Evolutionary conservation across 2,329 filamentous ascomycete species (phyloP).

Genomic region (Beauveria pseudobassiana): DNA sequence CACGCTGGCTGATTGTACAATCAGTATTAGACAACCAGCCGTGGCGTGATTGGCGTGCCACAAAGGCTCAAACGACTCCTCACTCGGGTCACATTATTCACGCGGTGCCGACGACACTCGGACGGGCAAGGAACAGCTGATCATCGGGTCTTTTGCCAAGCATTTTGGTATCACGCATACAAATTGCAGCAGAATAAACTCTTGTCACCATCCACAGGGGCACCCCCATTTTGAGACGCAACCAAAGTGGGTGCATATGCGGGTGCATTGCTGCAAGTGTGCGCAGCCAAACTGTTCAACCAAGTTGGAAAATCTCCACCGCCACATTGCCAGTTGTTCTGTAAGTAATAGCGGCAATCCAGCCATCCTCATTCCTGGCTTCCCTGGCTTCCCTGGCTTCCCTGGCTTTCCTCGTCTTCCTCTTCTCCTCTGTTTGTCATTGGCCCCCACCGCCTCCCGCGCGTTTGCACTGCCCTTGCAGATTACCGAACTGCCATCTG

Average conservation of each 20-base stretch:
- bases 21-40: background rate
- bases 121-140: background rate
- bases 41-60: background rate
- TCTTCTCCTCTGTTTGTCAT: conserved; percentile 3
- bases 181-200: background rate
- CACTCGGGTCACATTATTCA: background rate
- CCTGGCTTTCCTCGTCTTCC: background rate
- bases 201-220: background rate
- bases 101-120: background rate
- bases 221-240: background rate
- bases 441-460: conserved; percentile 6
- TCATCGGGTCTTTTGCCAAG: background rate
- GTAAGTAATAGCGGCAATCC: conserved; percentile 8
- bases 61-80: background rate
- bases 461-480: conserved; percentile 5
- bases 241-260: conserved; percentile 9
- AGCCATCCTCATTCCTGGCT: background rate
- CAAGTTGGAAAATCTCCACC: conserved; percentile 11
- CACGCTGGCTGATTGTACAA: background rate
- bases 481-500: conserved; percentile 8
- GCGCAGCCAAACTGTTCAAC: conserved; percentile 1
- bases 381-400: background rate
- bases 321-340: conserved; percentile 5
- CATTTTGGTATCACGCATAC: background rate
- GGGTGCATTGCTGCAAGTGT: conserved; percentile 8